Conservation (phyloP, 805 yeast genomes). For the Millerago galiae region DNA sequence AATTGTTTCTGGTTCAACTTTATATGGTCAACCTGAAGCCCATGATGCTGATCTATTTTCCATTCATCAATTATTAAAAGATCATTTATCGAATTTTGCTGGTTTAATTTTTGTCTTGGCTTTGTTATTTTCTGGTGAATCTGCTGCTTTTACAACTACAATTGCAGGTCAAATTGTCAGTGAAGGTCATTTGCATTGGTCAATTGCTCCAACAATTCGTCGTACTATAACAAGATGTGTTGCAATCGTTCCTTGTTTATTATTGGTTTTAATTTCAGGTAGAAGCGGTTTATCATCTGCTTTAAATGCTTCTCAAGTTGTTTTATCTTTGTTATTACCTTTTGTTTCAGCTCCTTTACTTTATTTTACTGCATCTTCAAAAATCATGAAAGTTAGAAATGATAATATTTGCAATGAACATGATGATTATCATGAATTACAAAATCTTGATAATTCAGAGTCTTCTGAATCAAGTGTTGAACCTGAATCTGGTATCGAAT, state of each 20-base stretch:
- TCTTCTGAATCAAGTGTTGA: conserved; percentile 1
- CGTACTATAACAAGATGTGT: conserved; percentile 76
- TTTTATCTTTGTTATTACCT: conserved; percentile 72
- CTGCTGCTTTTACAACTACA: conserved; percentile 95
- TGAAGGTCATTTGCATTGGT: conserved; percentile 83
- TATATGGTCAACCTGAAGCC: conserved; percentile 42
- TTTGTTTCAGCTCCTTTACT: conserved; percentile 78
- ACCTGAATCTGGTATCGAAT: conserved; percentile 1
- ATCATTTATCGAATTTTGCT: conserved; percentile 62
- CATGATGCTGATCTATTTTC: conserved; percentile 75
- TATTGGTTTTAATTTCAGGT: conserved; percentile 70
- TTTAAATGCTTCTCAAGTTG: conserved; percentile 81
- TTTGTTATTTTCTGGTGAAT: conserved; percentile 75
- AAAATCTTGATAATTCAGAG: conserved; percentile 2
- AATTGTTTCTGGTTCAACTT: conserved; percentile 89
- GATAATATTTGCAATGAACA: conserved; percentile 7
- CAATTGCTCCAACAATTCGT: conserved; percentile 73
- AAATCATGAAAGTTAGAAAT: conserved; percentile 10
- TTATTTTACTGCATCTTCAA: conserved; percentile 7
- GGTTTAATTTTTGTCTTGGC: conserved; percentile 86
- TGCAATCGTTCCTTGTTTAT: conserved; percentile 81
- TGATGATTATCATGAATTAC: conserved; percentile 3
- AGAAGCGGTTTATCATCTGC: conserved; percentile 74
- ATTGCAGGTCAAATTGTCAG: conserved; percentile 91
- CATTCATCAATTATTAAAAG: conserved; percentile 60